Conservation (phyloP, 192 early-diverging fungal species). For the Cetraspora pellucida region DNA sequence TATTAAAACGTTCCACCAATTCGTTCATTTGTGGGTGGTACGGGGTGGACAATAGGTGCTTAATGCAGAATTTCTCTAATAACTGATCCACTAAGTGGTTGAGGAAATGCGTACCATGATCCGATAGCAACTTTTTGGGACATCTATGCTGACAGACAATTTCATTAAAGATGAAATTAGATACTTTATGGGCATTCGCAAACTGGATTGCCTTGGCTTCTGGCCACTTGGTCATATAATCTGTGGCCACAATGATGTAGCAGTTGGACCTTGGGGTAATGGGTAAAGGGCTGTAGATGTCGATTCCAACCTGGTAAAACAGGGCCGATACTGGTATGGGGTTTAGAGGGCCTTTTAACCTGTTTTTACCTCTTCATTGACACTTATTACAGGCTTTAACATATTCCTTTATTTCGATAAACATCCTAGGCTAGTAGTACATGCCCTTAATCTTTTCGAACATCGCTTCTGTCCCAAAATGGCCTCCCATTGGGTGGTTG, state of each 20-base stretch:
- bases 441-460: background rate
- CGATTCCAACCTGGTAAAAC: background rate
- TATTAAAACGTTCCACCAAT: background rate
- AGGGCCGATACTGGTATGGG: background rate
- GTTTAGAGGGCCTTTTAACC: background rate
- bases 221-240: too few relatives aligned
- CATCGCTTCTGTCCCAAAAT: background rate
- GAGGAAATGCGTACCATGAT: background rate
- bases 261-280: too few relatives aligned
- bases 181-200: too few relatives aligned
- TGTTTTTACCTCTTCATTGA: background rate
- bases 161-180: background rate
- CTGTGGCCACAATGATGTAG: too few relatives aligned
- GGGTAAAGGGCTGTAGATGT: too few relatives aligned
- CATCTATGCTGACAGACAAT: background rate
- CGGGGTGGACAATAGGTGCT: background rate
- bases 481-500: too few relatives aligned
- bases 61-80: background rate
- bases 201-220: too few relatives aligned
- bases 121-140: background rate
- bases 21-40: background rate
- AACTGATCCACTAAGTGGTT: background rate
- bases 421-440: background rate
- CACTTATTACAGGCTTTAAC: background rate
- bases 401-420: background rate